Percentiles rank a stretch among this genome's conserved stretches.
Conservation (phyloP, 179 eudicot species). For the Monotropa hypopitys region DNA sequence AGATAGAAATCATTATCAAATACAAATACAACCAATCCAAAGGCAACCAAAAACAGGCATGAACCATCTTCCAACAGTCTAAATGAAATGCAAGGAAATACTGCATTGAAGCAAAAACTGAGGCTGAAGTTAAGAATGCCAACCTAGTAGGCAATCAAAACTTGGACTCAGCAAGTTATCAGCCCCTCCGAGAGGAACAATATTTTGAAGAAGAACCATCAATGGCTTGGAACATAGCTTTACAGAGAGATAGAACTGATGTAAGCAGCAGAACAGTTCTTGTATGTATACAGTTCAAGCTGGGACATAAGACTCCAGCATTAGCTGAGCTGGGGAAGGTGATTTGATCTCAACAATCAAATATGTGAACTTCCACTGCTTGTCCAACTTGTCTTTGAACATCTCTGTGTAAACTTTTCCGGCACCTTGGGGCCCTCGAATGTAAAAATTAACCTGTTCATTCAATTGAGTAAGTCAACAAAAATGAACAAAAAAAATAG, state of each 20-base stretch:
- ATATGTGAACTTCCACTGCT: constrained; percentile 73
- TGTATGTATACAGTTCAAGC: constrained; percentile 16
- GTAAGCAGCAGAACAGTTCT: neutral
- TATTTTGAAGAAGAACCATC: neutral
- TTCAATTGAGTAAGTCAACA: neutral
- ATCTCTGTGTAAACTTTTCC: constrained; percentile 70
- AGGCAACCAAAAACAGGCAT: neutral
- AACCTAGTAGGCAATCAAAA: neutral
- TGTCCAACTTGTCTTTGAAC: constrained; percentile 72
- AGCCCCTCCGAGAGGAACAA: neutral
- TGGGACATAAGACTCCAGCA: constrained; percentile 73
- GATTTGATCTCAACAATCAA: constrained; percentile 59
- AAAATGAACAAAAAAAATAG: neutral
- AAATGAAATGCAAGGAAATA: neutral
- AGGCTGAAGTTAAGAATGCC: neutral
- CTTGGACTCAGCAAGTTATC: constrained; percentile 7
- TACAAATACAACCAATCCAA: too few species aligned
- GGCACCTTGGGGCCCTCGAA: constrained; percentile 71
- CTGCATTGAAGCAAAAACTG: neutral
- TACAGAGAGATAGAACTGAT: neutral
- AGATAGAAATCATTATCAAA: neutral
- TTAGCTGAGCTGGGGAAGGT: constrained; percentile 55
- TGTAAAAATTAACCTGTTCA: constrained; percentile 51
- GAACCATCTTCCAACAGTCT: neutral
- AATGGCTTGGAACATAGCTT: neutral